Percentiles rank a stretch among this genome's conserved stretches.
Evolutionary conservation across 2,329 filamentous ascomycete species (phyloP).

Genomic region (Sarocladium strictum): DNA sequence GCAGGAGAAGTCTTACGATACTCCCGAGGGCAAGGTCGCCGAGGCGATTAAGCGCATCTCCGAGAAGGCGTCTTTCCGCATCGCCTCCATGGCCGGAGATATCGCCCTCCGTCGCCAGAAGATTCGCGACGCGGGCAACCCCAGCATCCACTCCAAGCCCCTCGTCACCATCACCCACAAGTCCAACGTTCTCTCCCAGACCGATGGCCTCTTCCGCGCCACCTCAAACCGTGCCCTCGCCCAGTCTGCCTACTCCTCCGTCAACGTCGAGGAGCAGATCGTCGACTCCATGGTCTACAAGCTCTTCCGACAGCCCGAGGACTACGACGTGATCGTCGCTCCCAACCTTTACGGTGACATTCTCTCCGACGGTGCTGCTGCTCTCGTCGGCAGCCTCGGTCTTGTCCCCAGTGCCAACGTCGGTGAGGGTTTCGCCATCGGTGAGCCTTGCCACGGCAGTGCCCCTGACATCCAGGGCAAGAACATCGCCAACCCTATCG

Average conservation of each 20-base stretch:
- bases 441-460: conserved; percentile 94
- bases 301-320: conserved; percentile 90
- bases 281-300: conserved; percentile 99
- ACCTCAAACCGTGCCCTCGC: conserved; percentile 70
- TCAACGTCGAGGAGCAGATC: conserved; percentile 90
- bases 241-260: conserved; percentile 52
- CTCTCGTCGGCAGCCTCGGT: conserved; percentile 84
- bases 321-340: conserved; percentile 96
- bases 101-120: conserved; percentile 84
- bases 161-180: conserved; percentile 98
- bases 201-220: conserved; percentile 89
- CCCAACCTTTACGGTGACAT: conserved; percentile 98
- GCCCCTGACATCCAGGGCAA: conserved; percentile 93
- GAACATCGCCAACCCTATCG: conserved; percentile 93
- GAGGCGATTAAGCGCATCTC: conserved; percentile 98
- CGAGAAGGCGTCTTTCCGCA: conserved; percentile 75
- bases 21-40: conserved; percentile 74
- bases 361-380: conserved; percentile 89
- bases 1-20: conserved; percentile 80
- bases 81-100: conserved; percentile 89
- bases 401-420: conserved; percentile 95
- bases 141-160: conserved; percentile 59
- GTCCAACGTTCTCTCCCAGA: conserved; percentile 93
- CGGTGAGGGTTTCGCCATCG: conserved; percentile 88
- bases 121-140: conserved; percentile 54